Evolutionary conservation across 179 eudicot genomes (phyloP).

Genomic region (Drosera spatulata): DNA sequence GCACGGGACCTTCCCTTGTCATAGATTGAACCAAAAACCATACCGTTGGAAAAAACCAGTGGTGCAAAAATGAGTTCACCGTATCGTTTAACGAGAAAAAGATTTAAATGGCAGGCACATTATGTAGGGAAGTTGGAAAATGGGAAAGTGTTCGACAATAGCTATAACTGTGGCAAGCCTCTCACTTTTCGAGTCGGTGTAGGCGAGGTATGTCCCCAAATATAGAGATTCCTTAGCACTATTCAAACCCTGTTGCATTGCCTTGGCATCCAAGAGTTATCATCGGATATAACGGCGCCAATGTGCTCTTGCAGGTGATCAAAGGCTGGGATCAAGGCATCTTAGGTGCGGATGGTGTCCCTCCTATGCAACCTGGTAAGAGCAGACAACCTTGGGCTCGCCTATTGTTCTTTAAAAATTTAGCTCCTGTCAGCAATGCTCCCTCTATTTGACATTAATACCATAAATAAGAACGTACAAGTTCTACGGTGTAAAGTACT

Average conservation of each 20-base stretch:
- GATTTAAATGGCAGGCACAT: slow-evolving; percentile 46
- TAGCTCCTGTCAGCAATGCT: no score
- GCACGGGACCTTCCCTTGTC: no score
- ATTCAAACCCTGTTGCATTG: no score
- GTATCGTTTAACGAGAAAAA: no score
- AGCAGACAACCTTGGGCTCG: no score
- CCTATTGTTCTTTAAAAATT: no score
- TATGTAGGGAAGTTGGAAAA: slow-evolving; percentile 70
- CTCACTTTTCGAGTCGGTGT: slow-evolving; percentile 81
- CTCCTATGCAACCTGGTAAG: slow-evolving; percentile 84
- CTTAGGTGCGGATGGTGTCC: slow-evolving; percentile 71
- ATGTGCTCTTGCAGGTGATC: slow-evolving; percentile 37
- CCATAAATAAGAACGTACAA: neutral
- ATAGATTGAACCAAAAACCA: no score
- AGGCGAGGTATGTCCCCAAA: slow-evolving; percentile 51
- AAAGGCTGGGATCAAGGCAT: slow-evolving; percentile 96
- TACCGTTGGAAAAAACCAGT: no score
- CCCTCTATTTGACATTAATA: no score
- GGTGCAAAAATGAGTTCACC: slow-evolving; percentile 16
- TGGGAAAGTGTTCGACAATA: slow-evolving; percentile 84
- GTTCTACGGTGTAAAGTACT: neutral
- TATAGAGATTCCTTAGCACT: no score
- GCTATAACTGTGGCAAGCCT: slow-evolving; percentile 86
- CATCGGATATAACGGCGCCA: no score
- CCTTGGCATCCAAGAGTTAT: no score